Evolutionary conservation across 164 flowering plant species (phyloP).

Genomic region (Piper betle): DNA sequence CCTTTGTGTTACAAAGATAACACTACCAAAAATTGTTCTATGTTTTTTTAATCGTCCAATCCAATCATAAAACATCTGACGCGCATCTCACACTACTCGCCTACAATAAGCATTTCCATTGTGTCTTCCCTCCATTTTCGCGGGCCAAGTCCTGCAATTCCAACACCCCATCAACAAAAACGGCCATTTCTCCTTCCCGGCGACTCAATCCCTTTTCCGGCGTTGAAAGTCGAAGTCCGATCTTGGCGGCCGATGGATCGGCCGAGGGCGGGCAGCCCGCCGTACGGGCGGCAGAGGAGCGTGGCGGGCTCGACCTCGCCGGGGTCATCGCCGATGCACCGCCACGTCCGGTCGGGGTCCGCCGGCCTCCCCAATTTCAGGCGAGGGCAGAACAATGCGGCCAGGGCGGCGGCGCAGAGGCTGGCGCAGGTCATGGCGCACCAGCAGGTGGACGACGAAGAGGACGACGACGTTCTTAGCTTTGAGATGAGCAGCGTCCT

Average conservation of each 20-base stretch:
- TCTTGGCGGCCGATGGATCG: constrained; percentile 25
- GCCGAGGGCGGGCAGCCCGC: constrained; percentile 17
- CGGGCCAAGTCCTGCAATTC: too few relatives aligned
- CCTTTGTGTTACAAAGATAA: too few relatives aligned
- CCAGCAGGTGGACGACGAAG: constrained; percentile 36
- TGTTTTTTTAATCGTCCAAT: too few relatives aligned
- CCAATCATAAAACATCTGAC: too few relatives aligned
- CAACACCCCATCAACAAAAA: too few relatives aligned
- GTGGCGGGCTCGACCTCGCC: constrained; percentile 26
- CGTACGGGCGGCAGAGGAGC: constrained; percentile 30
- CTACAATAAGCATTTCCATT: too few relatives aligned
- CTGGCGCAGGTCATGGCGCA: constrained; percentile 81
- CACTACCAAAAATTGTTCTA: too few relatives aligned
- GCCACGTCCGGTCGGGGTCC: constrained; percentile 53
- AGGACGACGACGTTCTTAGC: constrained; percentile 32
- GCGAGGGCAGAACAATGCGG: constrained; percentile 42
- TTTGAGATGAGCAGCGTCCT: constrained; percentile 2
- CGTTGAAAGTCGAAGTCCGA: too few relatives aligned
- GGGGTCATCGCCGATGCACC: constrained; percentile 37
- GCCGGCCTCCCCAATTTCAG: constrained; percentile 17
- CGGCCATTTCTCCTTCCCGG: too few relatives aligned
- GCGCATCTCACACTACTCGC: too few relatives aligned
- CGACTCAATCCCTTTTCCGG: too few relatives aligned
- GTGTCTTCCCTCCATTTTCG: too few relatives aligned
- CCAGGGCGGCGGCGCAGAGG: constrained; percentile 90